Percentiles rank a stretch among this genome's conserved stretches.
Conservation (phyloP, 345 rosid genomes). For the Bruguiera gymnorhiza region DNA sequence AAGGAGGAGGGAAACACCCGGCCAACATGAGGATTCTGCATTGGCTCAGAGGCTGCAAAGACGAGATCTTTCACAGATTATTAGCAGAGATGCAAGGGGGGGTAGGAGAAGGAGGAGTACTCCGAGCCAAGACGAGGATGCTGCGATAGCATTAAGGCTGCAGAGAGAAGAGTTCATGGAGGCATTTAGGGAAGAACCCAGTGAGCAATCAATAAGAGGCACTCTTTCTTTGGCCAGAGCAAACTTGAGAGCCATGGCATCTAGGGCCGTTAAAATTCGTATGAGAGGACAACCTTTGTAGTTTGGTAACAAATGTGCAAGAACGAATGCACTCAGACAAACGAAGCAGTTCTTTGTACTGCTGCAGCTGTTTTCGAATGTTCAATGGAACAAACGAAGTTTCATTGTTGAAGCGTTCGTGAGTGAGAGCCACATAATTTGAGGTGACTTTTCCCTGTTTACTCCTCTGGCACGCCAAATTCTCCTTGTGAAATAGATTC, state of each 20-base stretch:
- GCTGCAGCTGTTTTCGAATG: too few relatives aligned
- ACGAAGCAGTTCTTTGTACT: too few relatives aligned
- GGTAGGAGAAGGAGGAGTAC: slow-evolving; percentile 34
- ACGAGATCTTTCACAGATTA: slow-evolving; percentile 16
- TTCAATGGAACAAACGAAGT: too few relatives aligned
- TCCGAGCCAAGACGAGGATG: slow-evolving; percentile 56
- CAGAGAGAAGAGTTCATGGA: slow-evolving; percentile 81
- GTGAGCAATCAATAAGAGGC: slow-evolving; percentile 25
- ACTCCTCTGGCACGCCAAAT: too few relatives aligned
- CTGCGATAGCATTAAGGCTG: slow-evolving; percentile 73
- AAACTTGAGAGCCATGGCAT: slow-evolving; percentile 87
- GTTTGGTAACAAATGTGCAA: too few relatives aligned
- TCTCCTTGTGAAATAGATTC: too few relatives aligned
- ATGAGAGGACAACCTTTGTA: slow-evolving; percentile 29
- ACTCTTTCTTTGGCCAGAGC: slow-evolving; percentile 61
- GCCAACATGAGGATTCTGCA: slow-evolving; percentile 11
- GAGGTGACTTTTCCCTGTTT: too few relatives aligned
- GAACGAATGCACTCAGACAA: too few relatives aligned
- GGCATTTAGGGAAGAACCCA: slow-evolving; percentile 41
- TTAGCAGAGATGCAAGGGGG: slow-evolving; percentile 27
- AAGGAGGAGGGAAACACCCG: slow-evolving; percentile 18
- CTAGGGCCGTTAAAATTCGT: slow-evolving; percentile 60
- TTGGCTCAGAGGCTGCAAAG: slow-evolving; percentile 4
- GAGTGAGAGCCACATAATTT: too few relatives aligned
- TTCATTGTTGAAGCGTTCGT: too few relatives aligned